phyloP scores from a whole-genome alignment of 2,329 filamentous ascomycete species.

The Monosporascus cannonballus region DNA sequence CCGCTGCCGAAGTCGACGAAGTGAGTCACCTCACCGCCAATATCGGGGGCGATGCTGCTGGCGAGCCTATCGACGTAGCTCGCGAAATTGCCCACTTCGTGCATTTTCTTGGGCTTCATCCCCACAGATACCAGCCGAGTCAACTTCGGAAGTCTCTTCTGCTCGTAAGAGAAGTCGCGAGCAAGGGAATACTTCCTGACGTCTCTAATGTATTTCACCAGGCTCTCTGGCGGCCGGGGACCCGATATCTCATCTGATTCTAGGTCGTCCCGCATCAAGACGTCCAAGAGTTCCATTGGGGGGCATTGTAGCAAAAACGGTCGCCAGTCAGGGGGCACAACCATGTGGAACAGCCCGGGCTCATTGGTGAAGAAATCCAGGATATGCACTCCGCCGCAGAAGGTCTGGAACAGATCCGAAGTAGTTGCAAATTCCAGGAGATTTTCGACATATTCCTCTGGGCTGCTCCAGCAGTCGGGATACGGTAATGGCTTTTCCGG shows the following conservation, averaged over 20 bases:
- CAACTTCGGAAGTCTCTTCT: conserved; percentile 47
- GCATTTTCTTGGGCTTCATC: conserved; percentile 94
- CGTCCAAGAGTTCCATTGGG: conserved; percentile 70
- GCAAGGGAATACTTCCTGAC: conserved; percentile 64
- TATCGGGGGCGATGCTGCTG: conserved; percentile 50
- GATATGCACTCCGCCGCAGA: conserved; percentile 97
- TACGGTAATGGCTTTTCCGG: conserved; percentile 59
- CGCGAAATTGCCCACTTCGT: conserved; percentile 91
- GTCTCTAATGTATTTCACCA: conserved; percentile 66
- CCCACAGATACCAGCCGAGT: conserved; percentile 72
- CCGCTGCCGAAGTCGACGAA: conserved; percentile 95
- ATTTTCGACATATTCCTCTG: conserved; percentile 72
- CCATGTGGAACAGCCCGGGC: conserved; percentile 72
- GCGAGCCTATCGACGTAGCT: conserved; percentile 65
- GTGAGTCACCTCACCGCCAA: conserved; percentile 64
- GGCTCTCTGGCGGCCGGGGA: conserved; percentile 40
- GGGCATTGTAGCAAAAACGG: conserved; percentile 65
- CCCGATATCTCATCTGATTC: conserved; percentile 24
- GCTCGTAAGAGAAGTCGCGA: conserved; percentile 48
- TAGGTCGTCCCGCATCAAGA: conserved; percentile 75
- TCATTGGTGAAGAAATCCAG: conserved; percentile 90
- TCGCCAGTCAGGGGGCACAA: conserved; percentile 77
- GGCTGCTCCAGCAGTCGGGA: conserved; percentile 59
- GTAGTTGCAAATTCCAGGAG: conserved; percentile 71
- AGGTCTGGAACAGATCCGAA: conserved; percentile 71